These are phyloP conservation scores for Pontederia crassipes DNA, from an alignment of 176 grass and related monocot species.

Conservation along the genomic window DNA sequence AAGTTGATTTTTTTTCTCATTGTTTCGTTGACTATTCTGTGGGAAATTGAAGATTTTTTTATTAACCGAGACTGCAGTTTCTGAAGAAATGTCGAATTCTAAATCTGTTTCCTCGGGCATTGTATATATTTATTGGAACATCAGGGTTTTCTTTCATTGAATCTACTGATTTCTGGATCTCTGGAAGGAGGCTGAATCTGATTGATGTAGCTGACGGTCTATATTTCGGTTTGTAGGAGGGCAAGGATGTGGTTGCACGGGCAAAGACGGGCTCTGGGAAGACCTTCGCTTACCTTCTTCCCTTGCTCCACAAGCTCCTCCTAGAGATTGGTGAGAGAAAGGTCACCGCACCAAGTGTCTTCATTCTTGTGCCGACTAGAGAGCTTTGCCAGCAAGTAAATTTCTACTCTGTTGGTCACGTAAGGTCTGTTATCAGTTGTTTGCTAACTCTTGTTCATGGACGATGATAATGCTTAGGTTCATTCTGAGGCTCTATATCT, in stretches of 20 bases:
- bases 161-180: background rate
- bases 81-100: too few species aligned
- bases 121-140: too few species aligned
- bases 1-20: background rate
- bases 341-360: slow-evolving; percentile 44
- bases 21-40: too few species aligned
- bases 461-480: slow-evolving; percentile 27
- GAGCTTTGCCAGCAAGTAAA: slow-evolving; percentile 84
- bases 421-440: background rate
- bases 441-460: background rate
- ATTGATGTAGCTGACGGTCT: background rate
- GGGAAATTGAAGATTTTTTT: too few species aligned
- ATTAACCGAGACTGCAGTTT: too few species aligned
- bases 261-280: slow-evolving; percentile 93
- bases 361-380: slow-evolving; percentile 75
- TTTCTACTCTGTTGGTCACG: slow-evolving; percentile 1
- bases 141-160: too few species aligned
- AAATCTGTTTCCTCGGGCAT: too few species aligned
- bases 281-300: slow-evolving; percentile 83
- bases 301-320: slow-evolving; percentile 69
- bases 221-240: slow-evolving; percentile 40
- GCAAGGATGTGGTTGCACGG: slow-evolving; percentile 83
- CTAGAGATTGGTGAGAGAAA: slow-evolving; percentile 45
- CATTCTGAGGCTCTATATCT: slow-evolving; percentile 68
- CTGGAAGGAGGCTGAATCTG: background rate